Evolutionary conservation across 2,329 filamentous ascomycete genomes (phyloP), one percentile per base, ranked within the genome.

Genomic region (Zopfia rhizophila): DNA sequence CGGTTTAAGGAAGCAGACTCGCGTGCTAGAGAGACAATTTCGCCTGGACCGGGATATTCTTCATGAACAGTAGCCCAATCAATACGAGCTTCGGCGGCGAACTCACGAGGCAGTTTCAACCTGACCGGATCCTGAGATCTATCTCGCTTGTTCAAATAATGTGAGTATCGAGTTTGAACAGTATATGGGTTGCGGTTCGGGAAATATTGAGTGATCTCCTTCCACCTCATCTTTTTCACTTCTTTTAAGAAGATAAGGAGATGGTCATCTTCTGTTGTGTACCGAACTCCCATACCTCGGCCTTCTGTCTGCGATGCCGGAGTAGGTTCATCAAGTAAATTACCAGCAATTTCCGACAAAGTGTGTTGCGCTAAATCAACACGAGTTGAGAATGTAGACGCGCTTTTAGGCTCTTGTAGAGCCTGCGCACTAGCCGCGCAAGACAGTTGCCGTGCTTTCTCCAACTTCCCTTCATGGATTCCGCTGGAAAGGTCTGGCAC

Each of bases 171-270:
- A 10, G 51, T 63, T 25, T 69, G 63, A 0, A 71, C 44, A 7
- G 52, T 50, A 3, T 28, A 14, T 10, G 58, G 58, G 7, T 40
- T 61, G 3, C 76, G 62, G 8, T 56, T 48, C 1, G 67, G 60
- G 35, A 75, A 72, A 19, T 71, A 57, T 4, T 46, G 25, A 0
- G 60, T 58, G 7, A 78, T 74, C 1, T 69, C 53, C 2, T 55
- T 41, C 73, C 74, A 78, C 7, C 48, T 46, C 3, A 65, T 47
- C 5, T 56, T 53, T 24, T 73, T 68, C 0, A 72, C 69, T 40
- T 76, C 74, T 35, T 72, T 77, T 4, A 78, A 40, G 24, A 69
- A 70, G 4, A 74, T 68, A 0, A 79, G 53, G 6, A 72, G 50
- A 18, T 68, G 58, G 12, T 67, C 58, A 32, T 67, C 60, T 16